A percentile compares a stretch with the other conserved stretches of the same genome.
Evolutionary conservation across 106 monocot genomes (phyloP).

Genomic region (Narthecium ossifragum): DNA sequence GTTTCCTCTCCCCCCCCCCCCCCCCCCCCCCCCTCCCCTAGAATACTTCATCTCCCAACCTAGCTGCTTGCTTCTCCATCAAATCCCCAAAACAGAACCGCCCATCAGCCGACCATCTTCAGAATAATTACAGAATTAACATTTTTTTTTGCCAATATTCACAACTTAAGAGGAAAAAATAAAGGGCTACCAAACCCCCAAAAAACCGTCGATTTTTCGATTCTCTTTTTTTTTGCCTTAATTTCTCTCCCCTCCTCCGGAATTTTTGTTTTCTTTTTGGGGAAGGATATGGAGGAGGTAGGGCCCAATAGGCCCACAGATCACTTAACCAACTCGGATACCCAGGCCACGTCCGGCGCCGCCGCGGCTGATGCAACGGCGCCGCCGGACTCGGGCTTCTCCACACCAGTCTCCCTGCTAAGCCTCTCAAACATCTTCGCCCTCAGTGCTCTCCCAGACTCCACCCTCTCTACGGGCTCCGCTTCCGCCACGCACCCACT

Average conservation of each 20-base stretch:
- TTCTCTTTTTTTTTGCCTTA: neutral
- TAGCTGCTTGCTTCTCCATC: no score
- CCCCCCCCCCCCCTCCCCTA: no score
- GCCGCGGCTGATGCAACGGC: neutral
- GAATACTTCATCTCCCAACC: no score
- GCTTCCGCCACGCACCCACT: slow-evolving; percentile 15
- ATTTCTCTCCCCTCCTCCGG: neutral
- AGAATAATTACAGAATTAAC: slow-evolving; percentile 1
- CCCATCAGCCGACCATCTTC: neutral
- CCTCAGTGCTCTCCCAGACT: slow-evolving; percentile 74
- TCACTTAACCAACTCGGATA: slow-evolving; percentile 68
- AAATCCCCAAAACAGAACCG: neutral
- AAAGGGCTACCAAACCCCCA: neutral
- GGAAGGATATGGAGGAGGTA: neutral
- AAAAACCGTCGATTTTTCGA: neutral
- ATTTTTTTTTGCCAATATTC: neutral
- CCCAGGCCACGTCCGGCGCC: slow-evolving; percentile 69
- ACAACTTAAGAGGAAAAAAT: neutral
- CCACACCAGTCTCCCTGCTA: slow-evolving; percentile 51
- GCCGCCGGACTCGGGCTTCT: neutral
- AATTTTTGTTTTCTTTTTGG: neutral
- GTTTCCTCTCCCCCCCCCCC: no score
- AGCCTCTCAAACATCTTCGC: slow-evolving; percentile 69
- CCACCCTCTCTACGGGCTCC: slow-evolving; percentile 47
- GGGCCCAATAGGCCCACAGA: neutral